phyloP scores from a whole-genome alignment of 257 asterid species.

The Eucommia ulmoides region DNA sequence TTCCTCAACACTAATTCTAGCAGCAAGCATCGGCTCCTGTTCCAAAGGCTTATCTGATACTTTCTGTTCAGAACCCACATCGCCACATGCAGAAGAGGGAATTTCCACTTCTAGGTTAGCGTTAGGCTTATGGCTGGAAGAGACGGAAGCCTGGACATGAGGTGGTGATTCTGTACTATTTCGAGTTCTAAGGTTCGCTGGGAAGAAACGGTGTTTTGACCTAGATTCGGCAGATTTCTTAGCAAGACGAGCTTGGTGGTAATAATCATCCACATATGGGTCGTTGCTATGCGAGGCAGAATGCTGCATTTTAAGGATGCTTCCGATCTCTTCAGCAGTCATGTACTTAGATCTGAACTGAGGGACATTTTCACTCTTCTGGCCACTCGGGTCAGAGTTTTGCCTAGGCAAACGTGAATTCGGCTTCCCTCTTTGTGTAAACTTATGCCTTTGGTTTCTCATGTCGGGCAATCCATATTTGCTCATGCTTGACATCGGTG shows the following conservation, averaged over 20 bases:
- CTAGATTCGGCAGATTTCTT: slow-evolving; percentile 58
- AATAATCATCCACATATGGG: slow-evolving; percentile 88
- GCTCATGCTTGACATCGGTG: slow-evolving; percentile 53
- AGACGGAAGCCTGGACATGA: slow-evolving; percentile 72
- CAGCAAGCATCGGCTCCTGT: slow-evolving; percentile 97
- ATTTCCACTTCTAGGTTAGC: slow-evolving; percentile 90
- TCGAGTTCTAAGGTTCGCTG: slow-evolving; percentile 46
- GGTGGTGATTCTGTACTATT: slow-evolving; percentile 69
- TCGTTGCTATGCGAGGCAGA: slow-evolving; percentile 88
- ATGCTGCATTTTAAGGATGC: slow-evolving; percentile 71
- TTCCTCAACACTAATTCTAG: slow-evolving; percentile 86
- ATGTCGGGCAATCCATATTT: slow-evolving; percentile 49
- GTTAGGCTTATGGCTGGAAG: slow-evolving; percentile 90
- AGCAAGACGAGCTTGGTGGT: slow-evolving; percentile 84
- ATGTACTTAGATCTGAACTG: slow-evolving; percentile 71
- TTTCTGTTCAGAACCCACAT: slow-evolving; percentile 36
- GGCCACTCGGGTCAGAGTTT: slow-evolving; percentile 26
- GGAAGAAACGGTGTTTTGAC: slow-evolving; percentile 85
- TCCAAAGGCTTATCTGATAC: slow-evolving; percentile 72
- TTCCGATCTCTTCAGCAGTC: slow-evolving; percentile 78
- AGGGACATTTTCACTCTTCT: slow-evolving; percentile 39
- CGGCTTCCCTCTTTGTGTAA: slow-evolving; percentile 46
- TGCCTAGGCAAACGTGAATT: slow-evolving; percentile 19
- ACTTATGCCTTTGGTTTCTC: slow-evolving; percentile 60
- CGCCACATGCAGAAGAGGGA: slow-evolving; percentile 37